phyloP scores from a whole-genome alignment of 768 basidiomycete genomes.

The Termitomyces sp. region DNA sequence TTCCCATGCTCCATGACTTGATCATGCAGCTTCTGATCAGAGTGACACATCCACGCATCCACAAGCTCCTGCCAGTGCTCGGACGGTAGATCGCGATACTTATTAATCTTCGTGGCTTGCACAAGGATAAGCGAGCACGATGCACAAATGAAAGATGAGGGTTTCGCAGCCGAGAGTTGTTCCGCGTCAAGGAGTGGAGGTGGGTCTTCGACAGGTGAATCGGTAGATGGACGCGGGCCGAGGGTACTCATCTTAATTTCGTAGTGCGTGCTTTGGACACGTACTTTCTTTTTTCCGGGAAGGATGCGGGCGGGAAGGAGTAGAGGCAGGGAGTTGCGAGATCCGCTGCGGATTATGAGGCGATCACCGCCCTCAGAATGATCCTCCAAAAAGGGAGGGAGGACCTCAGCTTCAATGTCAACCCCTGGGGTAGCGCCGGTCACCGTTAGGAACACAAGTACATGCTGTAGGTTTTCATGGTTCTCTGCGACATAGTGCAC shows the following conservation, averaged over 20 bases:
- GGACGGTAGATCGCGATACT: conserved; percentile 85
- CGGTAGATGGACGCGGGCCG: conserved; percentile 18
- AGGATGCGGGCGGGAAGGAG: conserved; percentile 51
- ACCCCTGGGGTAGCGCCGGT: conserved; percentile 43
- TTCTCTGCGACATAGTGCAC: conserved; percentile 64
- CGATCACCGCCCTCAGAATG: conserved; percentile 45
- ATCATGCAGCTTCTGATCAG: conserved; percentile 80
- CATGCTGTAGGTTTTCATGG: conserved; percentile 80
- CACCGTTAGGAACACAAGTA: conserved; percentile 71
- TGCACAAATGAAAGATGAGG: conserved; percentile 70
- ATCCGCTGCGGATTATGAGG: conserved; percentile 60
- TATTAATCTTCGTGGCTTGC: conserved; percentile 41
- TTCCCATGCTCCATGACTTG: conserved; percentile 55
- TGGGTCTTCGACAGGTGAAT: conserved; percentile 22
- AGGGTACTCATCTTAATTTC: conserved; percentile 65
- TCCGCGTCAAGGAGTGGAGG: conserved; percentile 66
- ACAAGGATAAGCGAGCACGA: conserved; percentile 80
- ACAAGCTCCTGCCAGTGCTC: conserved; percentile 98
- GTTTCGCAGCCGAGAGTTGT: conserved; percentile 51
- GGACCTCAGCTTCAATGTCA: conserved; percentile 65
- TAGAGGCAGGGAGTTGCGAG: conserved; percentile 54
- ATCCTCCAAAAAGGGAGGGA: conserved; percentile 40
- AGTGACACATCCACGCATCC: conserved; percentile 98
- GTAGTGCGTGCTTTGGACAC: conserved; percentile 54
- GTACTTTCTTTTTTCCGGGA: conserved; percentile 61